Conservation (phyloP, 768 basidiomycete genomes). For the Ramaria sp. region DNA sequence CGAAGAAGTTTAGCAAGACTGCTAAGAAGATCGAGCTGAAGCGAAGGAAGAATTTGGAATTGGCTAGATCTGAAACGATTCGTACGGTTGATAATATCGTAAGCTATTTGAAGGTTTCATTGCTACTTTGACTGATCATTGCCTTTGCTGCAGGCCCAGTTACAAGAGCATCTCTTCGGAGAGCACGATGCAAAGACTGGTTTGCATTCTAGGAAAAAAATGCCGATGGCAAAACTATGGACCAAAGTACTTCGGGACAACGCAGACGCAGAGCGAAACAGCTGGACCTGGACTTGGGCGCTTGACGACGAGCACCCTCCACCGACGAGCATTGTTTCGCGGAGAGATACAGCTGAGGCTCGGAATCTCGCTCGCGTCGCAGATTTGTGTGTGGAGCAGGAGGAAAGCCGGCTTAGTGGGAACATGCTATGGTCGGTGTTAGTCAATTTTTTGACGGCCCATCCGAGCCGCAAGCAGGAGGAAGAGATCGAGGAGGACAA, state of each 20-base stretch:
- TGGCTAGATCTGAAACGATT: constrained; percentile 51
- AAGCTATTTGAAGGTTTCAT: background rate
- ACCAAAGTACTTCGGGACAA: no score
- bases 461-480: background rate
- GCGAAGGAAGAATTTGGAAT: constrained; percentile 53
- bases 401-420: constrained; percentile 45
- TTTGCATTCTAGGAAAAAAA: background rate
- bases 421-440: constrained; percentile 67
- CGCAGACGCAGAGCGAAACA: constrained; percentile 16
- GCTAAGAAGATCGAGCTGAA: constrained; percentile 51
- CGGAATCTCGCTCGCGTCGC: constrained; percentile 61
- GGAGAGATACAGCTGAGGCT: constrained; percentile 79
- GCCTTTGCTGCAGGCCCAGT: constrained; percentile 15
- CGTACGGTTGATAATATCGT: constrained; percentile 30
- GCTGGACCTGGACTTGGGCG: constrained; percentile 82
- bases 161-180: constrained; percentile 29
- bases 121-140: background rate
- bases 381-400: constrained; percentile 51
- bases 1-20: constrained; percentile 54
- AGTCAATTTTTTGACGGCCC: constrained; percentile 47
- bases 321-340: constrained; percentile 83
- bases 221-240: no score
- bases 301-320: constrained; percentile 79
- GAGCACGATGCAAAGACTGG: constrained; percentile 13
- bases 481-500: background rate